Evolutionary conservation across 2,329 filamentous ascomycete species (phyloP).

Genomic region (Claviceps sp.): DNA sequence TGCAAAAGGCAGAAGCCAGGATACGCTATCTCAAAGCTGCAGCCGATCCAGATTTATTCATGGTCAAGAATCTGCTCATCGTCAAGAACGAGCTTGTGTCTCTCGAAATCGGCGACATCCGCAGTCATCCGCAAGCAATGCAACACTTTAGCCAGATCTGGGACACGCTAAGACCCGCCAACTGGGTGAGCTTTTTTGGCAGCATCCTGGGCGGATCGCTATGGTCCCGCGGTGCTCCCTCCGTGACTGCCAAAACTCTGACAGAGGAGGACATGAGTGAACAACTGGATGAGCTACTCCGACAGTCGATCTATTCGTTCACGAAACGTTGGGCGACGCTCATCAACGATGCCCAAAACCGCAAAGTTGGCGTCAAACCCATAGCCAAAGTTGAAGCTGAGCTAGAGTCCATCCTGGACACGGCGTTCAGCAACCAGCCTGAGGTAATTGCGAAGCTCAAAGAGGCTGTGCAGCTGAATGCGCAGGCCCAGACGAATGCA

Average conservation of each 20-base stretch:
- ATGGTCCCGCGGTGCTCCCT: constrained; percentile 26
- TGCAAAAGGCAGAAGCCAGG: constrained; percentile 61
- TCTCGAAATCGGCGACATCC: constrained; percentile 72
- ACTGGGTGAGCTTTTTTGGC: constrained; percentile 45
- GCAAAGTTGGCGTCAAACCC: constrained; percentile 35
- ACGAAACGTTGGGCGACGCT: constrained; percentile 45
- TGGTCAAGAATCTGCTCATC: constrained; percentile 87
- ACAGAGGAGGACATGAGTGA: constrained; percentile 47
- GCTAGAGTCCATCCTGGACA: constrained; percentile 40
- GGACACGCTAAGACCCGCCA: constrained; percentile 46
- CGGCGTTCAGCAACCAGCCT: constrained; percentile 44
- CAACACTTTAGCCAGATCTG: constrained; percentile 53
- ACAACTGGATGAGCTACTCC: constrained; percentile 48
- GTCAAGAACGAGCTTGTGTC: constrained; percentile 93
- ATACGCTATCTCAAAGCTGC: constrained; percentile 49
- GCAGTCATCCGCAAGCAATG: constrained; percentile 34
- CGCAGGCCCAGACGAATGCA: constrained; percentile 36
- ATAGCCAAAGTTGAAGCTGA: constrained; percentile 41
- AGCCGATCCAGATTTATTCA: constrained; percentile 74
- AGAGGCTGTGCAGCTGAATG: constrained; percentile 45
- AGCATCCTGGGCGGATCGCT: constrained; percentile 42
- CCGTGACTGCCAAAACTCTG: constrained; percentile 25
- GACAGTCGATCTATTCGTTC: constrained; percentile 49
- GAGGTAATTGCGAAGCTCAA: constrained; percentile 47
- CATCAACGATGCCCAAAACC: constrained; percentile 33